Base-by-base conservation (phyloP, 2,329 filamentous ascomycete genomes). In the Fusarium albosuccineum region DNA sequence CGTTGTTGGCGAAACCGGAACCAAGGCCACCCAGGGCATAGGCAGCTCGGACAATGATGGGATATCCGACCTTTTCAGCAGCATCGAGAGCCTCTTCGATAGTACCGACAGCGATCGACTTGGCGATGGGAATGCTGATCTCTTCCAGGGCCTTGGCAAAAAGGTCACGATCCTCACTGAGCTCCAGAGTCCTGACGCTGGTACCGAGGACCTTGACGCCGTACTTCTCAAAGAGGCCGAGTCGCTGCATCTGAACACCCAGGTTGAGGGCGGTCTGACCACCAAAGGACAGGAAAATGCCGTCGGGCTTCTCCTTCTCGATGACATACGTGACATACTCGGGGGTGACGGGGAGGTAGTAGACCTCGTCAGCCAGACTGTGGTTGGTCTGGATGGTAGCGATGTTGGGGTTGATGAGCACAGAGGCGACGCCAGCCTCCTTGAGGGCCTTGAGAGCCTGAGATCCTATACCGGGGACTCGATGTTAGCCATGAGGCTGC, bases 321-420 rank as follows among this genome's bases (percentile, higher is more conserved):
- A 99, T 98, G 66, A 99, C 95, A 81, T 98, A 95, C 75, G 92
- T 92, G 77, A 97, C 94, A 82, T 98, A 99, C 86, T 98, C 95
- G 68, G 95, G 92, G 16, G 96, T 99, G 74, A 99, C 94, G 58
- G 96, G 96, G 37, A 98, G 91, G 82, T 97, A 98, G 86, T 98
- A 98, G 76, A 98, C 92, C 83, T 98, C 94, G 78, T 98, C 95
- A 76, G 94, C 94, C 77, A 98, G 91, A 75, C 91, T 91, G 86
- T 98, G 95, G 80, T 97, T 94, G 73, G 95, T 98, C 83, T 98
- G 95, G 76, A 98, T 98, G 60, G 96, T 98, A 63, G 95, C 95
- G 79, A 98, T 98, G 80, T 98, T 98, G 75, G 95, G 95, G 82
- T 98, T 98, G 80, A 98, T 94, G 69, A 98, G 89, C 57, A 98